Evolutionary conservation across 2,329 filamentous ascomycete genomes (phyloP), one percentile per base, ranked within the genome.

Genomic region (Nannizziopsis arthrosporioides): DNA sequence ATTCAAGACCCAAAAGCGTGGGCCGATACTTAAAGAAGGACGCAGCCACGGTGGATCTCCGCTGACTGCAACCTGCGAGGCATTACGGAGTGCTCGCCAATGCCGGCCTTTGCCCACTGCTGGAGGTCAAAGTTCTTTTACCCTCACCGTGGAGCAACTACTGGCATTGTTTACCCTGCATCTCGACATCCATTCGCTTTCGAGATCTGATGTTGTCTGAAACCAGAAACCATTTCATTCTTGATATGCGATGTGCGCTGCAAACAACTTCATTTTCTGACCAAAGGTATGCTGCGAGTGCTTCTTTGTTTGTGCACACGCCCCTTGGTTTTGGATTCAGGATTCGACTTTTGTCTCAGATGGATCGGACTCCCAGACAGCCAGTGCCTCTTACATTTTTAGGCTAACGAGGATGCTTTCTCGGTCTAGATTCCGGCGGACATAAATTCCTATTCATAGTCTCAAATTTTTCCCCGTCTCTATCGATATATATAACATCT

Each of bases 1-100:
- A 40, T 44, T 35, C 47, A 49, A 40, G 40, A 34, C 22, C 41
- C n/a, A 18, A 44, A 22, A 39, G 11, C 34, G 47, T 37, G 34
- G 15, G 42, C 27, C 27, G 35, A 35, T 34, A 22, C 39, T 34
- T 37, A 36, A 22, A 39, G 6, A 27, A 27, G 22, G 22, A 27
- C 22, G 14, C 34, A 44, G 41, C 40, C 27, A 7, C 44, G 40
- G 47, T 40, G 38, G 35, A 35, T 44, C 27, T 34, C 34, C 27
- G 30, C 22, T 9, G 6, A 44, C 39, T 32, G 27, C 10, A 44
- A 31, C 27, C 18, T 8, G 18, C 12, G 6, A 17, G 31, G 32
- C 35, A 41, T 7, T 35, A 27, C 22, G 22, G 22, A 27, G 22
- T 27, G 22, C 22, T 27, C 22, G 39, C 27, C 46, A 39, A 43